Evolutionary conservation across 2,329 filamentous ascomycete genomes (phyloP), one percentile per base, ranked within the genome.

Genomic region (Cercospora sojina): DNA sequence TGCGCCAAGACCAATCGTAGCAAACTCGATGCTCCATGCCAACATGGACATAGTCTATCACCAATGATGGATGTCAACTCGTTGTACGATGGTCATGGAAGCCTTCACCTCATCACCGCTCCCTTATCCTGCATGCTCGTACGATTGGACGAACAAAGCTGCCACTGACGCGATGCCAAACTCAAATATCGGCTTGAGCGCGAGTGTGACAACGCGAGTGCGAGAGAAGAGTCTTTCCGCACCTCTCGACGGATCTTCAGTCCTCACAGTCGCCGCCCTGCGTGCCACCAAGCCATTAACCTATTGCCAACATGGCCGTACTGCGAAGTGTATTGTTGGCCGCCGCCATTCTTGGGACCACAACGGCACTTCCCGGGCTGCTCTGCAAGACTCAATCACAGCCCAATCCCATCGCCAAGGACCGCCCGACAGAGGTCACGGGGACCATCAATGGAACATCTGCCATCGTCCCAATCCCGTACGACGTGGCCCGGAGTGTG

Each of bases 391-490:
- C 58, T n/a, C 47, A 67, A 51, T 64, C 61, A 18, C 67, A 69
- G 32, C 65, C 67, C n/a, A 67, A 67, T 58, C 67, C 67, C 3
- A 67, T 67, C 23, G 65, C 62, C 18, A 59, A 61, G 23, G 47
- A 62, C 5, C 59, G 64, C 29, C 65, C 59, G 10, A 65, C 51
- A 6, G 60, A 67, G 9, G 59, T 66, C 27, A 69, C 67, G 10
- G 67, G 67, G 27, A 69, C 67, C 1, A 64, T 69, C 65, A 69
- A 69, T 43, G 67, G 67, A 23, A 69, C 67, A 6, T 65, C 65
- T 18, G 67, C 59, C 32, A 69, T 69, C 58, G 60, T 69, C 16
- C 67, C 67, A n/a, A 67, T 69, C 27, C 62, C 65, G 9, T 65
- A 65, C 62, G 49, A 55, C 2, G 59, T 65, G 12, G 67, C 67